Base-by-base conservation (phyloP, 345 rosid genomes). In the Pistacia integerrima region DNA sequence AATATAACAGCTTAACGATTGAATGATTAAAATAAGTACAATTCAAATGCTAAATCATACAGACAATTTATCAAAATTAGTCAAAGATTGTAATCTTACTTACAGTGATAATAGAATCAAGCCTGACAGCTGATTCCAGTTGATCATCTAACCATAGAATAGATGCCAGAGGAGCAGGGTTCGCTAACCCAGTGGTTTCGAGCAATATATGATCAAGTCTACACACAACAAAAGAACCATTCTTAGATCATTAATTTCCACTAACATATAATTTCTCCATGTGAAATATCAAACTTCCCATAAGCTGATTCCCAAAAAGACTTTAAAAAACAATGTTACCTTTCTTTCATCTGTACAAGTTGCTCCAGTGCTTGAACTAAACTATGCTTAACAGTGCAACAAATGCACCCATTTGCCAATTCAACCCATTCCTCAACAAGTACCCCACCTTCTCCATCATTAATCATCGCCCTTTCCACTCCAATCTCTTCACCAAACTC, bases 131-230 rank as follows among this genome's bases (percentile, higher is more conserved):
- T 20, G 99, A 90, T 83, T 96, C 99, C 72, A 93, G 87, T 74
- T 92, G 98, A 62, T 93, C 99, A 80, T 92, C 99, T 89, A 93
- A 80, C 99, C 98, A 95, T 79, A 96, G 98, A 55, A 96, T 80
- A 69, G 98, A 92, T 8, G 99, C 98, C 68, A 92, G 76, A 28
- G 98, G 98, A 82, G 94, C 99, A 14, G 99, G 98, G 79, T 96
- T 96, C 0, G 97, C 99, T 74, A 96, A 85, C 74, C 99, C 98
- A n/a, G 99, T 93, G n/a, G 98, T 96, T 90, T 93, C 98, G 60
- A 96, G 82, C 77, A 96, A 82, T 74, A 96, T 96, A 79, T 93
- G 98, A 87, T 96, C 99, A 56, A 93, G 94, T 80, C 97, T 92
- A 73, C 76, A 74, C 33, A 12, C 51, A 73, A 71, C 56, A 69